phyloP scores from a whole-genome alignment of 108 stramenopile genomes.

The Cyclotella distinguenda region DNA sequence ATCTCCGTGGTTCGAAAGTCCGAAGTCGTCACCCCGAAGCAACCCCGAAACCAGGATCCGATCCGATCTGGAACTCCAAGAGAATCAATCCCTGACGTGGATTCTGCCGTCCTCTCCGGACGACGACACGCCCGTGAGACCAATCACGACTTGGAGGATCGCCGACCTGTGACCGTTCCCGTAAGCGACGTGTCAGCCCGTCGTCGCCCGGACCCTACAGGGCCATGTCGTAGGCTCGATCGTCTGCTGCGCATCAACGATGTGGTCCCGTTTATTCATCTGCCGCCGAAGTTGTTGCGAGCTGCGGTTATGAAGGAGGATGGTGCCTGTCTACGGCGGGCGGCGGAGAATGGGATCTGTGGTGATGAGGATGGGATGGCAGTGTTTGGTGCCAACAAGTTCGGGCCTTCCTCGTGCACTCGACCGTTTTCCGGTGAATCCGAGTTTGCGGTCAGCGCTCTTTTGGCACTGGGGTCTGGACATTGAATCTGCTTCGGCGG shows the following conservation, averaged over 20 bases:
- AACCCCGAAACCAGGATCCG: too few species aligned
- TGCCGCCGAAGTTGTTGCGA: slow-evolving; percentile 2
- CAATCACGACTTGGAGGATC: neutral
- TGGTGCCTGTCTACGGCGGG: neutral
- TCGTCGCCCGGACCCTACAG: too few species aligned
- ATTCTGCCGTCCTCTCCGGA: neutral
- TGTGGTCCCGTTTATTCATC: slow-evolving; percentile 45
- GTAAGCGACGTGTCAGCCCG: too few species aligned
- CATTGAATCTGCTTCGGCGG: too few species aligned
- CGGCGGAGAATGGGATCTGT: neutral
- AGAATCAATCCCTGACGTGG: neutral
- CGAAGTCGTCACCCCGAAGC: neutral
- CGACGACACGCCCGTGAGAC: slow-evolving; percentile 6
- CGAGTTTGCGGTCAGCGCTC: neutral
- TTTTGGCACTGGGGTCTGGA: neutral
- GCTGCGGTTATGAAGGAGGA: neutral
- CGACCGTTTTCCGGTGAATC: too few species aligned
- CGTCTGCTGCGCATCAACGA: slow-evolving; percentile 25
- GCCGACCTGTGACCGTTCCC: neutral
- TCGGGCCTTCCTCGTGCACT: too few species aligned
- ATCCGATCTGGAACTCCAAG: neutral
- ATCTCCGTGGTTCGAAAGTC: neutral
- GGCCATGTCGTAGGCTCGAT: slow-evolving; percentile 8
- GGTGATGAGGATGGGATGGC: neutral
- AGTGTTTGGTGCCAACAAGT: neutral